A percentile compares a stretch with the other conserved stretches of the same genome.
Conservation (phyloP, 148 eudicot genomes). For the Silene uniflora region DNA sequence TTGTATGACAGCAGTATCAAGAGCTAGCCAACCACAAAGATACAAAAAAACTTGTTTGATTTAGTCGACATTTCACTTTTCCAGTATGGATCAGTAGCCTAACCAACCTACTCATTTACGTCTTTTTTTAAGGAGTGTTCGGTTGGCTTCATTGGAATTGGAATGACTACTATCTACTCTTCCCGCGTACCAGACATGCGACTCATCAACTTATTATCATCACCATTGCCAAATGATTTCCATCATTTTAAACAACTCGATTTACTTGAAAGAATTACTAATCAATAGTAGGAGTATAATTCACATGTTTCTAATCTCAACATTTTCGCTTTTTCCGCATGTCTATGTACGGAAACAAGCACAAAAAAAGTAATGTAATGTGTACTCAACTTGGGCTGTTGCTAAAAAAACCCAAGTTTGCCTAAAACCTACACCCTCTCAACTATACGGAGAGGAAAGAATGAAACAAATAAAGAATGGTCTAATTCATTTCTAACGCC, state of each 20-base stretch:
- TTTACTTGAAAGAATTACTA: background rate
- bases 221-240: background rate
- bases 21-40: no score
- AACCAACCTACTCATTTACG: no score
- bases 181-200: no score
- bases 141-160: no score
- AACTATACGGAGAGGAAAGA: slow-evolving; percentile 35
- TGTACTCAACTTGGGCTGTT: background rate
- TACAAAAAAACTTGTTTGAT: no score
- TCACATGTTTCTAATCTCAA: background rate
- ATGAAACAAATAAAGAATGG: slow-evolving; percentile 36
- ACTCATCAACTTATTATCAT: no score
- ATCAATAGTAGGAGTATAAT: background rate
- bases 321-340: background rate
- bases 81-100: no score
- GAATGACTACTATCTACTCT: no score
- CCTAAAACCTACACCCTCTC: slow-evolving; percentile 16
- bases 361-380: background rate
- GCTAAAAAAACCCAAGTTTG: slow-evolving; percentile 9
- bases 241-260: no score
- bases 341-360: background rate
- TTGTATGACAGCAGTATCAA: no score
- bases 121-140: no score
- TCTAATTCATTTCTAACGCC: slow-evolving; percentile 20
- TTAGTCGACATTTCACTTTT: no score